Evolutionary conservation across 768 basidiomycete species (phyloP).

Genomic region (Suillus tomentosus): DNA sequence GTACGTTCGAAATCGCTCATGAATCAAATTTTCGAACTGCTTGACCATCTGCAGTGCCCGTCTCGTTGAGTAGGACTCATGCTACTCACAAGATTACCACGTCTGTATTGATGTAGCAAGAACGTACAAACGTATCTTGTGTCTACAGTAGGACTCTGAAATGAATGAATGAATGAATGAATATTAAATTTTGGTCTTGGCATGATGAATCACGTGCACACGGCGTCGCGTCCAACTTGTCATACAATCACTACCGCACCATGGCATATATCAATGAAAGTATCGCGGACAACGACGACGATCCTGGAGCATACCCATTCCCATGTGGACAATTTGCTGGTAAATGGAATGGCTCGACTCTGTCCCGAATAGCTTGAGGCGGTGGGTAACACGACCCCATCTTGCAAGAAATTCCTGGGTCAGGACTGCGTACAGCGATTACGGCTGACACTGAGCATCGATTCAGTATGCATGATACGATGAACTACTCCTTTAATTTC

Average conservation of each 20-base stretch:
- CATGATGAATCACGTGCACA: background rate
- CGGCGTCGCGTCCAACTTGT: too few relatives aligned
- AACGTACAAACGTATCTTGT: too few relatives aligned
- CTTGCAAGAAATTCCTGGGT: conserved; percentile 15
- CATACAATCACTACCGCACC: background rate
- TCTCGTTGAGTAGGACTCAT: too few relatives aligned
- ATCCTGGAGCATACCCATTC: conserved; percentile 22
- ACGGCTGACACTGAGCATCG: background rate
- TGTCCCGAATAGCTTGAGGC: background rate
- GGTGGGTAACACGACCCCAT: conserved; percentile 15
- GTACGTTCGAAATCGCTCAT: background rate
- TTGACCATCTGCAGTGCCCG: background rate
- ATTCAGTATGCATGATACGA: too few relatives aligned
- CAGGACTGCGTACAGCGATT: background rate
- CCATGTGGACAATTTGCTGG: conserved; percentile 11
- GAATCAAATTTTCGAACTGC: background rate
- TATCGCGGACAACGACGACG: conserved; percentile 9
- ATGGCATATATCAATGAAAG: background rate
- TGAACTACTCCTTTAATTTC: too few relatives aligned
- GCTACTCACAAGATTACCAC: too few relatives aligned
- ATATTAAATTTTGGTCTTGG: too few relatives aligned
- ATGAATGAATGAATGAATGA: too few relatives aligned
- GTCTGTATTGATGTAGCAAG: too few relatives aligned
- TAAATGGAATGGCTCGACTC: conserved; percentile 8
- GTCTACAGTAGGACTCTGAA: too few relatives aligned